Evolutionary conservation across 306 rosid species (phyloP), one percentile per base, ranked within the genome.

Genomic region (Castanea sativa): DNA sequence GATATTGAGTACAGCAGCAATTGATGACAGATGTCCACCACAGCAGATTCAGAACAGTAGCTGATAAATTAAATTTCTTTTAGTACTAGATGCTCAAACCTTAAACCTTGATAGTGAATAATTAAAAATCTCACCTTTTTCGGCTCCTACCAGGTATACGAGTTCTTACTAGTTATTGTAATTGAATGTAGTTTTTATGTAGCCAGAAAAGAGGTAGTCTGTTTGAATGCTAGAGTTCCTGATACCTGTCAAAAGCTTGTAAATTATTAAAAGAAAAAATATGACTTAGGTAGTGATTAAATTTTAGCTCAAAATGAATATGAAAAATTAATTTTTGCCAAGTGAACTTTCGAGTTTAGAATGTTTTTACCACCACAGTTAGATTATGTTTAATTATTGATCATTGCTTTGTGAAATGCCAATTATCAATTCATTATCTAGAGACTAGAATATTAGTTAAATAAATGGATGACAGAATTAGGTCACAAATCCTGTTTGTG

Each of bases 41-140:
- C 92, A 87, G 77, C 82, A 88, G 77, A 82, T 91, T 80, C 94
- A 86, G 83, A 91, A 83, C 74, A 90, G 83, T 83, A 79, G 88
- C 88, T 83, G 94, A 57, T 85, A 81, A 60, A 63, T 56, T 4
- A 32, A 55, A 12, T 38, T 18, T 23, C 59, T 59, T 3, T 51
- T 56, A n/a, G 35, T 52, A 14, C 68, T 15, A 41, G 45, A 21
- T n/a, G 51, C 14, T 14, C 38, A 58, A 67, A 45, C 73, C 15
- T 14, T 5, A 29, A 45, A 49, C 68, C 74, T 57, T 49, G 3
- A 32, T 21, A 52, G 68, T 53, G 14, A 33, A 61, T 82, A 49
- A 78, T 30, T 52, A 14, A 56, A 74, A 83, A 65, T 43, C 68
- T 78, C 49, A 25, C 52, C n/a, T 63, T 5, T 41, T 30, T 32